Evolutionary conservation across 306 rosid genomes (phyloP).

Genomic region (Rubus parviflorus): DNA sequence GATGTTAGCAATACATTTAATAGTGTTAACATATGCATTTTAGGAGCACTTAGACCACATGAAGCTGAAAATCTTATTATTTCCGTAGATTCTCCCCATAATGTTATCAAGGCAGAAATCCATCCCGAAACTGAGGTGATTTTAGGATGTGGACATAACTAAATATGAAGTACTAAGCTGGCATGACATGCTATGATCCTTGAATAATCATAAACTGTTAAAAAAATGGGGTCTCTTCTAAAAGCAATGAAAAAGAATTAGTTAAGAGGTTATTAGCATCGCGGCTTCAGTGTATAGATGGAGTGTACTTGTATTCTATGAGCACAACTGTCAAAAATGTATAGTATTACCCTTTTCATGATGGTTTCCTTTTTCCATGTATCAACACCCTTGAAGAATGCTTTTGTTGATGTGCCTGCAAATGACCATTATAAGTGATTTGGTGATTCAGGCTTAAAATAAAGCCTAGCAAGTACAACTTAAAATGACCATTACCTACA

Average conservation of each 20-base stretch:
- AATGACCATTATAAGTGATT: constrained; percentile 12
- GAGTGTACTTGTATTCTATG: not conserved
- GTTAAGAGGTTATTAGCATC: not conserved
- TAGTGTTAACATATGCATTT: not conserved
- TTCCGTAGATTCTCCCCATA: not conserved
- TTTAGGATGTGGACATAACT: not conserved
- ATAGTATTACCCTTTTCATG: constrained; percentile 56
- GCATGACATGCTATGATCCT: not conserved
- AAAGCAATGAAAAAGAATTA: not conserved
- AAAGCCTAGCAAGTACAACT: not conserved
- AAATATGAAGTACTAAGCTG: not conserved
- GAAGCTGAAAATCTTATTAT: not conserved
- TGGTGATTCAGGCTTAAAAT: not conserved
- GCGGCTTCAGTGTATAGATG: constrained; percentile 8
- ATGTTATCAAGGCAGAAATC: not conserved
- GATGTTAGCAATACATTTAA: constrained; percentile 30
- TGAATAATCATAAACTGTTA: not conserved
- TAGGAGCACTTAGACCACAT: not conserved
- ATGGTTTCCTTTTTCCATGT: constrained; percentile 95
- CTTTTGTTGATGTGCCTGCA: constrained; percentile 79
- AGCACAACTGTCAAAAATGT: not conserved
- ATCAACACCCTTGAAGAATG: constrained; percentile 80
- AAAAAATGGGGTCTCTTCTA: not conserved
- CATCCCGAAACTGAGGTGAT: not conserved
- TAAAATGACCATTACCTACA: constrained; percentile 45